Evolutionary conservation across 2,329 filamentous ascomycete genomes (phyloP), one percentile per base, ranked within the genome.

Genomic region (Ascochyta koolunga): DNA sequence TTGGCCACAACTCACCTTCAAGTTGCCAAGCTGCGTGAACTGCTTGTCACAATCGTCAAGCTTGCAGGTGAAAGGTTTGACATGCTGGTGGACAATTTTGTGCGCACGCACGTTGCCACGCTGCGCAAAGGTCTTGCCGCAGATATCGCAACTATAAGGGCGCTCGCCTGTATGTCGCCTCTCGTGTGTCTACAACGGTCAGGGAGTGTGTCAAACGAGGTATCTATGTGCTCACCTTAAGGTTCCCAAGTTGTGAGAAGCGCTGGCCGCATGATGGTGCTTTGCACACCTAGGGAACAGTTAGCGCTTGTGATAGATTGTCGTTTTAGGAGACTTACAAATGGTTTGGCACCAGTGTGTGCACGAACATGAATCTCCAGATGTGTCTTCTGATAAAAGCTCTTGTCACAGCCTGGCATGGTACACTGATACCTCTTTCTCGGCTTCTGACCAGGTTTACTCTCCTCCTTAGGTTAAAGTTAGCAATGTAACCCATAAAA

Each of bases 301-400:
- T 72, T 45, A 69, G 62, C 40, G 25, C 25, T 6, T 15, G 29
- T 4, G n/a, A 7, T 13, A 21, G 18, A 15, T 11, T 4, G 19
- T 11, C 19, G 31, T 4, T 9, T 2, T 1, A 10, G 5, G 18
- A 11, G 38, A 60, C 90, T 81, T 79, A 96, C 89, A 72, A 93
- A 97, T 56, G 93, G 93, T 72, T 92, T 95, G 48, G 89, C 86
- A 15, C 95, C 95, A 2, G 91, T 96, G 75, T 99, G 95, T 4
- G 89, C 88, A 60, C 93, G 84, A 39, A 85, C 87, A 73, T 99
- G 95, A 42, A 96, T 97, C 57, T 95, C 89, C 10, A 97, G 82
- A 66, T 98, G 93, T 1, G 93, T 96, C 77, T 93, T 96, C 71
- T 98, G 93, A 55, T 86, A 86, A 74, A 97, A 98, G 58, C 83